Evolutionary conservation across 2,329 filamentous ascomycete genomes (phyloP).

Genomic region (Aaosphaeria pasadenensis): DNA sequence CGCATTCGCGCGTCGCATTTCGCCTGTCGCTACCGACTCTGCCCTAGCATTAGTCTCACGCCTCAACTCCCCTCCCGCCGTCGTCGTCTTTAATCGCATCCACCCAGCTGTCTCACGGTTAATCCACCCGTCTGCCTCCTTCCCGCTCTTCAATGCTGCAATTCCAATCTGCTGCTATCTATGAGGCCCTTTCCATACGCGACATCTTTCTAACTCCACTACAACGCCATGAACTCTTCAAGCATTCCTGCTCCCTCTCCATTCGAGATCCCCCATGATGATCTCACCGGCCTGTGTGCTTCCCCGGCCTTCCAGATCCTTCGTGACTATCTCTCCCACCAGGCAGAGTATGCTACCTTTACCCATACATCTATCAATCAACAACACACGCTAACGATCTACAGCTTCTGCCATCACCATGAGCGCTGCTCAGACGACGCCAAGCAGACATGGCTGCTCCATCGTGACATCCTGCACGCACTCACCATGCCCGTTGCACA

Average conservation of each 20-base stretch:
- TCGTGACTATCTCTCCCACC: conserved; percentile 39
- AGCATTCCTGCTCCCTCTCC: conserved; percentile 24
- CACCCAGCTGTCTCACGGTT: too few species aligned
- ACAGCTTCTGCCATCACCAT: conserved; percentile 46
- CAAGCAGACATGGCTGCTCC: conserved; percentile 46
- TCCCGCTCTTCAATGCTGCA: neutral
- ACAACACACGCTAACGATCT: conserved; percentile 3
- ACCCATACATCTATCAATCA: conserved; percentile 1
- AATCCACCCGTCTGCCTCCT: too few species aligned
- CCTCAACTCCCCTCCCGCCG: too few species aligned
- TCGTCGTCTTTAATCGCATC: too few species aligned
- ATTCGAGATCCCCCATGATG: conserved; percentile 42
- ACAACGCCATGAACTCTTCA: conserved; percentile 1
- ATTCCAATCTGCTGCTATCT: neutral
- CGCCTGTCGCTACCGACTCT: too few species aligned
- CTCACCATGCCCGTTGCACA: conserved; percentile 57
- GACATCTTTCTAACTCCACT: neutral
- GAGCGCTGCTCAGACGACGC: conserved; percentile 26
- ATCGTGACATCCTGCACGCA: conserved; percentile 59
- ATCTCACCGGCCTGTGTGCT: conserved; percentile 37
- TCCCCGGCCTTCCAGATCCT: conserved; percentile 45
- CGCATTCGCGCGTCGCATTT: too few species aligned
- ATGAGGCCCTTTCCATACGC: neutral
- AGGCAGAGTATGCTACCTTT: conserved; percentile 36
- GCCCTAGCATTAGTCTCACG: too few species aligned